phyloP scores from a whole-genome alignment of 306 rosid genomes.

The Gastrolobium bilobum region DNA sequence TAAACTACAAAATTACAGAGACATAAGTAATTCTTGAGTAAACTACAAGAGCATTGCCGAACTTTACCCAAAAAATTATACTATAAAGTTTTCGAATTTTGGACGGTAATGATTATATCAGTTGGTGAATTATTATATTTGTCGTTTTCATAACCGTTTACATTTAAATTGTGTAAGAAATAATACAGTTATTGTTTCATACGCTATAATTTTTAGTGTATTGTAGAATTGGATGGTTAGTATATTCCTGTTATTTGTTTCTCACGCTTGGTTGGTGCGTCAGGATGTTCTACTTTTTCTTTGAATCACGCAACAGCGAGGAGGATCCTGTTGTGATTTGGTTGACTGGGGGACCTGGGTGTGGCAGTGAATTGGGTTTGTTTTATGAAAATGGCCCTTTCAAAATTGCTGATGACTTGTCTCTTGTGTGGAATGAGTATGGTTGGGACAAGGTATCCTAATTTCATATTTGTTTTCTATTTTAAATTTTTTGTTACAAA shows the following conservation, averaged over 20 bases:
- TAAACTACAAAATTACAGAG: too few relatives aligned
- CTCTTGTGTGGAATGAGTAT: constrained; percentile 87
- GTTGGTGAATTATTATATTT: not conserved
- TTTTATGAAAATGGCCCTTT: constrained; percentile 95
- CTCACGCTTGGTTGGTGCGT: constrained; percentile 35
- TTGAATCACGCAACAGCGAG: constrained; percentile 78
- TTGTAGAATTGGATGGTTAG: constrained; percentile 8
- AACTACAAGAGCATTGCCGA: too few relatives aligned
- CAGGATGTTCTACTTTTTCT: constrained; percentile 97
- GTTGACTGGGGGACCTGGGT: constrained; percentile 98
- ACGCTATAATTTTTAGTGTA: not conserved
- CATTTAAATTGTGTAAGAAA: not conserved
- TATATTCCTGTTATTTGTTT: constrained; percentile 36
- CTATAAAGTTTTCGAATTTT: not conserved
- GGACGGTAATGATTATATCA: not conserved
- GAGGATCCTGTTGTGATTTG: constrained; percentile 89
- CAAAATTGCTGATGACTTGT: constrained; percentile 70
- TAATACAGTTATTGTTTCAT: constrained; percentile 3
- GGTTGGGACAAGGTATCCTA: constrained; percentile 92
- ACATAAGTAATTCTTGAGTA: too few relatives aligned
- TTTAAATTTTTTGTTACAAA: constrained; percentile 5
- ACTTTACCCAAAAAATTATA: not conserved
- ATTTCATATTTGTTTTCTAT: not conserved
- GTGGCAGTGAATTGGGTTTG: constrained; percentile 92
- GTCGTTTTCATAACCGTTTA: not conserved